Evolutionary conservation across 2,329 filamentous ascomycete genomes (phyloP).

Genomic region (Pyrenochaeta sp.): DNA sequence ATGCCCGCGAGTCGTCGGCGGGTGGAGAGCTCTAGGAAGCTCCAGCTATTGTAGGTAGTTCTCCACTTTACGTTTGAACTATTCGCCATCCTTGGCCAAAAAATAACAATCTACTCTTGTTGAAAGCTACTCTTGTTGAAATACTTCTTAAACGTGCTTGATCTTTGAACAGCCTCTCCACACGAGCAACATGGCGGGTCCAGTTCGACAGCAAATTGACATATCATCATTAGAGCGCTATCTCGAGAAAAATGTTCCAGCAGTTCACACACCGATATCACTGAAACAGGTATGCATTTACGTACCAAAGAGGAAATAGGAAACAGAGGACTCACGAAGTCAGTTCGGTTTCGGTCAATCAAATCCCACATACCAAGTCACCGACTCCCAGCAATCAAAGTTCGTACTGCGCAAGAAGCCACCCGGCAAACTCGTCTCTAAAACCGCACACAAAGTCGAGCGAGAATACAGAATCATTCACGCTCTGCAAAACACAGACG

Average conservation of each 20-base stretch:
- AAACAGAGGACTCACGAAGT: constrained; percentile 1
- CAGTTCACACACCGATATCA: constrained; percentile 81
- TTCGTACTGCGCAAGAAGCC: constrained; percentile 97
- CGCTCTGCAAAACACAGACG: constrained; percentile 77
- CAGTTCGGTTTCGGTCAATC: constrained; percentile 97
- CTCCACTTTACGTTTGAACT: background rate
- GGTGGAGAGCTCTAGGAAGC: background rate
- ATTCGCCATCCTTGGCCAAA: no score
- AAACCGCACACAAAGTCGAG: constrained; percentile 94
- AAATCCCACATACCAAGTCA: constrained; percentile 94
- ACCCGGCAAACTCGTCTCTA: constrained; percentile 73
- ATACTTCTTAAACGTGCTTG: background rate
- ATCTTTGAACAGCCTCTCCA: background rate
- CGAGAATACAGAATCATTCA: constrained; percentile 90
- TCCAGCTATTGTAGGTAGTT: background rate
- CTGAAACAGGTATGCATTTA: constrained; percentile 76
- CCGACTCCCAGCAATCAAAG: constrained; percentile 68
- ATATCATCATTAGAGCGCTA: constrained; percentile 78
- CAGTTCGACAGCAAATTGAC: constrained; percentile 89
- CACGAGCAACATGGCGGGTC: constrained; percentile 90
- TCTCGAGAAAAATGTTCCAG: constrained; percentile 75
- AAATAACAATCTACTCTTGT: no score
- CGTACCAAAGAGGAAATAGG: background rate
- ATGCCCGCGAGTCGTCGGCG: background rate
- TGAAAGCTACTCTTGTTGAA: no score